Conservation (phyloP, 257 asterid genomes). For the Lithospermum erythrorhizon region DNA sequence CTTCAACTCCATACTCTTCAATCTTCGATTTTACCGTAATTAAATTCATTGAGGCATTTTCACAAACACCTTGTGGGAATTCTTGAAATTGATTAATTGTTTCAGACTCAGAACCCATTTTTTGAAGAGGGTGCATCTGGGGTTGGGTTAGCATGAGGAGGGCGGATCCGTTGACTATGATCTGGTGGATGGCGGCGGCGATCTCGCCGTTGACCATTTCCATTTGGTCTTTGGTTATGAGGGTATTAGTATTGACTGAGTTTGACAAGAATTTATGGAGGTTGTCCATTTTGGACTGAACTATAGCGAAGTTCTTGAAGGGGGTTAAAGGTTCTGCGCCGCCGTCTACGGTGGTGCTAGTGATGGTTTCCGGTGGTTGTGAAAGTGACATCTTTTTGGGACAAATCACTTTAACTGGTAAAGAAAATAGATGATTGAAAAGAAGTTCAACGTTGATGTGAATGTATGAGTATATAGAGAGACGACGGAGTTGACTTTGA, state of each 20-base stretch:
- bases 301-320: conserved; percentile 42
- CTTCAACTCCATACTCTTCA: conserved; percentile 14
- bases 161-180: conserved; percentile 67
- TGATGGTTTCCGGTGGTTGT: conserved; percentile 25
- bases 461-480: too few species aligned
- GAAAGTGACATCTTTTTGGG: conserved; percentile 30
- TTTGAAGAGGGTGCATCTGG: conserved; percentile 4
- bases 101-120: too few species aligned
- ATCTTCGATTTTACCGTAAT: conserved; percentile 10
- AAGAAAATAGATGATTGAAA: neutral
- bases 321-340: conserved; percentile 23
- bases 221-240: conserved; percentile 44
- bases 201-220: conserved; percentile 58
- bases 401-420: neutral
- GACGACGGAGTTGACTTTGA: too few species aligned
- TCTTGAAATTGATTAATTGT: neutral
- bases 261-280: conserved; percentile 52
- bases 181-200: conserved; percentile 53
- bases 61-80: neutral
- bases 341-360: conserved; percentile 5
- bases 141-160: conserved; percentile 38
- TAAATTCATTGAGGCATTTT: neutral
- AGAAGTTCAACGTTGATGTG: neutral
- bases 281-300: conserved; percentile 48
- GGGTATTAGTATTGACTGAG: conserved; percentile 44